A percentile compares a stretch with the other conserved stretches of the same genome.
These are phyloP conservation scores for Aspergillus terreus DNA, from an alignment of 2,329 filamentous ascomycete genomes.

Conservation along the genomic window DNA sequence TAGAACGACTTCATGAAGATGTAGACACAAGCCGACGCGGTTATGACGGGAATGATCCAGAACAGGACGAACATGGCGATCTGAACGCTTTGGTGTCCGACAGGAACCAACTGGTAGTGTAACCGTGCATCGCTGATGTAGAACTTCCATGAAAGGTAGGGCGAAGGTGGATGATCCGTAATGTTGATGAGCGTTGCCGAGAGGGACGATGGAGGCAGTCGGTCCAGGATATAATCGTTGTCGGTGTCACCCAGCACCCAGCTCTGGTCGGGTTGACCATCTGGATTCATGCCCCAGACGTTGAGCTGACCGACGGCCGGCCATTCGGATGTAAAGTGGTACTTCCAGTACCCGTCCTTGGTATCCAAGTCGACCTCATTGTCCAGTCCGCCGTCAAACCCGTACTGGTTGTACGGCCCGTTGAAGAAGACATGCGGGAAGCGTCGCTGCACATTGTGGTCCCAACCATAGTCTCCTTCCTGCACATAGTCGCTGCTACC, in stretches of 20 bases:
- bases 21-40: conserved; percentile 50
- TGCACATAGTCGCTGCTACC: conserved; percentile 60
- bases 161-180: conserved; percentile 51
- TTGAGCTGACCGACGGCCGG: conserved; percentile 61
- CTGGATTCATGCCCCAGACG: conserved; percentile 63
- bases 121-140: conserved; percentile 47
- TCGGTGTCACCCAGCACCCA: conserved; percentile 61
- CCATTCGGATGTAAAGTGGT: conserved; percentile 62
- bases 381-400: conserved; percentile 58
- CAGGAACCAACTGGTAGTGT: background rate
- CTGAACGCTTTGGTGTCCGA: conserved; percentile 32
- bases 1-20: conserved; percentile 61
- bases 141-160: conserved; percentile 55
- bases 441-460: conserved; percentile 41
- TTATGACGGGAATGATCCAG: conserved; percentile 50
- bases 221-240: conserved; percentile 57
- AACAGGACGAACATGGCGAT: conserved; percentile 54
- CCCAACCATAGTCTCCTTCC: conserved; percentile 52
- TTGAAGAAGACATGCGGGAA: conserved; percentile 63
- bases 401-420: conserved; percentile 61
- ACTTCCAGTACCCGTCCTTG: conserved; percentile 52
- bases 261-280: conserved; percentile 59
- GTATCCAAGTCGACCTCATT: conserved; percentile 50
- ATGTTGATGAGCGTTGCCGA: conserved; percentile 57
- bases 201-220: conserved; percentile 58